Conservation (phyloP, 148 eudicot genomes). For the Chenopodium quinoa region DNA sequence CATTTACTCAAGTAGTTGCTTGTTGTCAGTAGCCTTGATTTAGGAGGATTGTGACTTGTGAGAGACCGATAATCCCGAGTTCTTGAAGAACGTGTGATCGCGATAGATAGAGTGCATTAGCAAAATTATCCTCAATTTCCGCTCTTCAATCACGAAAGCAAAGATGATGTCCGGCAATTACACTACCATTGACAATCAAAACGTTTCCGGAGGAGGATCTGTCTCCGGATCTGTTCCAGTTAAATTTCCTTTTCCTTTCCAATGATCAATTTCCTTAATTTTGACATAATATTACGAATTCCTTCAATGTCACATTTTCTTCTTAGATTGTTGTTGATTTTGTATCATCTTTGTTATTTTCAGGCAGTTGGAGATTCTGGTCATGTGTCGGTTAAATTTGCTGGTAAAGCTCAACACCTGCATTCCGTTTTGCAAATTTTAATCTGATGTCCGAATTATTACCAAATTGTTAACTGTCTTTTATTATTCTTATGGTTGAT, state of each 20-base stretch:
- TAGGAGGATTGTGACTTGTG: too few relatives aligned
- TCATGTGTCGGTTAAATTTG: constrained; percentile 57
- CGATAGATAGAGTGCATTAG: not conserved
- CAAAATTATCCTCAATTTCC: not conserved
- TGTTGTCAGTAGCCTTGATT: not conserved
- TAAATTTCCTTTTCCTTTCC: constrained; percentile 8
- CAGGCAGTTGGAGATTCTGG: constrained; percentile 74
- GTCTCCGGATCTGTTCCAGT: constrained; percentile 58
- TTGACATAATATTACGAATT: not conserved
- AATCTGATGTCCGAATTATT: not conserved
- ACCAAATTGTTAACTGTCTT: not conserved
- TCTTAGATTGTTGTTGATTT: not conserved
- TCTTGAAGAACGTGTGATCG: not conserved
- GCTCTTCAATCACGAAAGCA: not conserved
- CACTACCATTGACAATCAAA: constrained; percentile 43
- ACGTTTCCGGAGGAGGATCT: constrained; percentile 38
- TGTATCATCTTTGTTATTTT: constrained; percentile 20
- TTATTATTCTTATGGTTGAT: constrained; percentile 13
- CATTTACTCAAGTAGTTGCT: not conserved
- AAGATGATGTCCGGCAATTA: constrained; percentile 62
- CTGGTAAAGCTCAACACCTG: constrained; percentile 35
- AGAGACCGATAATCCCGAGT: too few relatives aligned
- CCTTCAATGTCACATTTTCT: not conserved
- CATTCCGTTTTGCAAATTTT: not conserved
- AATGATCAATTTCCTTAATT: not conserved